Conservation (phyloP, 805 yeast genomes). For the Candida quercuum region DNA sequence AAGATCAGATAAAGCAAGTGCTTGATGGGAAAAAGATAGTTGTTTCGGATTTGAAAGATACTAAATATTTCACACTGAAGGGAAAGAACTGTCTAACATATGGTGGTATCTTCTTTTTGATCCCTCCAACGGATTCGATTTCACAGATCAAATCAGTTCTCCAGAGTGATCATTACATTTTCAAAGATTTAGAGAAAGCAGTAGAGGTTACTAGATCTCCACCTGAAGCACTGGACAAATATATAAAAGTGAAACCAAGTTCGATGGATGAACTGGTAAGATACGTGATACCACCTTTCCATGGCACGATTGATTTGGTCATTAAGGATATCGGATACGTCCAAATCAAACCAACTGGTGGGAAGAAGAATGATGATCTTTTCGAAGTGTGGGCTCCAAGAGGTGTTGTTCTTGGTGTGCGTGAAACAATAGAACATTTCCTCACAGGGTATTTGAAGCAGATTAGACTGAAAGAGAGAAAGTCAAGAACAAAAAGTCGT, state of each 20-base stretch:
- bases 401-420: conserved; percentile 46
- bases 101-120: conserved; percentile 58
- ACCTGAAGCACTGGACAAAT: conserved; percentile 23
- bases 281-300: conserved; percentile 65
- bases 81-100: conserved; percentile 43
- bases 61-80: conserved; percentile 30
- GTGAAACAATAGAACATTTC: conserved; percentile 46
- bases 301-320: conserved; percentile 61
- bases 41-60: conserved; percentile 24
- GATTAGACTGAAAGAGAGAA: conserved; percentile 25
- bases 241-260: conserved; percentile 23
- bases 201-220: conserved; percentile 22
- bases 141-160: conserved; percentile 42
- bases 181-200: conserved; percentile 29
- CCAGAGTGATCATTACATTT: conserved; percentile 27
- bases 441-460: conserved; percentile 24
- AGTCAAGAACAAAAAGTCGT: conserved; percentile 12
- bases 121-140: conserved; percentile 47
- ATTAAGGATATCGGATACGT: conserved; percentile 61
- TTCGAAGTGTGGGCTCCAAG: conserved; percentile 51
- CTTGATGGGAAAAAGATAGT: conserved; percentile 28
- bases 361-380: conserved; percentile 26
- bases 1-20: conserved; percentile 24
- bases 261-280: conserved; percentile 31
- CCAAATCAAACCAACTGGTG: conserved; percentile 56